Base-by-base conservation (phyloP, 225 moss, liverwort and hornwort genomes). In the Marchantia paleacea region DNA sequence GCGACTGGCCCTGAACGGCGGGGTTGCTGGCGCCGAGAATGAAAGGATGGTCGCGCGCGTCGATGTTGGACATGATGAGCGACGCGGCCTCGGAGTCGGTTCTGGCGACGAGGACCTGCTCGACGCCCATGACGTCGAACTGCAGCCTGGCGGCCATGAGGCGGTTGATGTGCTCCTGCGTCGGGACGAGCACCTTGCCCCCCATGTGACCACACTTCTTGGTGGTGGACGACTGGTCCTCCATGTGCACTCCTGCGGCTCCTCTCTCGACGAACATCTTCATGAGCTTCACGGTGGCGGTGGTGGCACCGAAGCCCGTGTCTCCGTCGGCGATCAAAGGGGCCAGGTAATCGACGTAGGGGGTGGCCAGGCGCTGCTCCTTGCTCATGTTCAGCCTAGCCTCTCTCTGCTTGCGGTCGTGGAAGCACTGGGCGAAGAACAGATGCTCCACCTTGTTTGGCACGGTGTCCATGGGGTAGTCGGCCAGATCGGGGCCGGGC, bases 201-300 rank as follows among this genome's bases (percentile, higher is more conserved):
- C 93, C 93, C 93, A 93, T 91, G 86, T 93, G 93, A 0, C 93
- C 93, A 61, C 93, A 93, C 86, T 93, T 93, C 84, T 93, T 93
- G 22, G 93, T 93, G 53, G 90, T 90, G 4, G 90, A 90, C 15
- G 91, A 90, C 79, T 93, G 93, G 24, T 93, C 93, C 81, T 93
- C 93, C 89, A 93, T 91, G 83, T 93, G 93, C 48, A 93, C 87
- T 0, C 93, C 93, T 0, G 93, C 93, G 4, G 93, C 93, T 39
- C 93, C 93, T 20, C 93, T 80, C 83, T 93, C 93, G 53, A 90
- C 93, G 77, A 93, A 93, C 93, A 93, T 91, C 85, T 93, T 93
- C 7, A 90, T 86, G 55, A 93, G 88, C 80, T 93, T 93, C 49
- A 93, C 89, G 13, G 93, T 93, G 10, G 93, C 93, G 15, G 93